Evolutionary conservation across 1,284 basidiomycete genomes (phyloP).

Genomic region (Coriolopsis trogii): DNA sequence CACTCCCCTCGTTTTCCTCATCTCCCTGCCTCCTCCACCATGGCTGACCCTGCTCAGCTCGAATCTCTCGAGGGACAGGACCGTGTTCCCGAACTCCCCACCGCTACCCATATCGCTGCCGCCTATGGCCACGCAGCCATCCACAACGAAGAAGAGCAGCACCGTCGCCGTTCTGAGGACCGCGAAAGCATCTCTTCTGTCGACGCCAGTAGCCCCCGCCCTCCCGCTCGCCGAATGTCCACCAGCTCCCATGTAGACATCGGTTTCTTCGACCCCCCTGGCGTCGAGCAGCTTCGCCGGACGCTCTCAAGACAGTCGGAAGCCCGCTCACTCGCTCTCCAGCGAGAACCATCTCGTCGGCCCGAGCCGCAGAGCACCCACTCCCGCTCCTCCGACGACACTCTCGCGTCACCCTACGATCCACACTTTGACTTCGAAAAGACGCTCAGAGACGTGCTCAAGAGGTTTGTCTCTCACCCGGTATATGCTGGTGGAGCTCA

Average conservation of each 20-base stretch:
- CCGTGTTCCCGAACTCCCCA: slow-evolving; percentile 27
- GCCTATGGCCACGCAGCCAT: slow-evolving; percentile 20
- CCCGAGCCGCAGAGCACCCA: slow-evolving; percentile 3
- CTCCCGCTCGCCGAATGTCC: slow-evolving; percentile 3
- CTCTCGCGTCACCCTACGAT: slow-evolving; percentile 30
- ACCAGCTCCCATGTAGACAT: slow-evolving; percentile 24
- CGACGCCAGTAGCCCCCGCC: not conserved
- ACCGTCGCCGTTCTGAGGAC: not conserved
- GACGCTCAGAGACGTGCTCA: slow-evolving; percentile 39
- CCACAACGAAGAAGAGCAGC: slow-evolving; percentile 19
- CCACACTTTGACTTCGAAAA: slow-evolving; percentile 51
- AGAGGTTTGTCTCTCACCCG: slow-evolving; percentile 44
- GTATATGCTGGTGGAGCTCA: no score
- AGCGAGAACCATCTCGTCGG: not conserved
- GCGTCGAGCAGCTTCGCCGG: slow-evolving; percentile 35
- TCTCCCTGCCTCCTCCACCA: no score
- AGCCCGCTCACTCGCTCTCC: slow-evolving; percentile 7
- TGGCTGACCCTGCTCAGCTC: slow-evolving; percentile 27
- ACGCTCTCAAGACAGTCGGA: slow-evolving; percentile 28
- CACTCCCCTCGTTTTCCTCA: no score
- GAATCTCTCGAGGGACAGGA: slow-evolving; percentile 24
- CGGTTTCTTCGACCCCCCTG: slow-evolving; percentile 36
- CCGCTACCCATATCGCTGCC: slow-evolving; percentile 21
- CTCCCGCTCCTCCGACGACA: slow-evolving; percentile 24
- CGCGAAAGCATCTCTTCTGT: not conserved